Conservation (phyloP, 2,329 filamentous ascomycete species). For the Monilinia fructicola region DNA sequence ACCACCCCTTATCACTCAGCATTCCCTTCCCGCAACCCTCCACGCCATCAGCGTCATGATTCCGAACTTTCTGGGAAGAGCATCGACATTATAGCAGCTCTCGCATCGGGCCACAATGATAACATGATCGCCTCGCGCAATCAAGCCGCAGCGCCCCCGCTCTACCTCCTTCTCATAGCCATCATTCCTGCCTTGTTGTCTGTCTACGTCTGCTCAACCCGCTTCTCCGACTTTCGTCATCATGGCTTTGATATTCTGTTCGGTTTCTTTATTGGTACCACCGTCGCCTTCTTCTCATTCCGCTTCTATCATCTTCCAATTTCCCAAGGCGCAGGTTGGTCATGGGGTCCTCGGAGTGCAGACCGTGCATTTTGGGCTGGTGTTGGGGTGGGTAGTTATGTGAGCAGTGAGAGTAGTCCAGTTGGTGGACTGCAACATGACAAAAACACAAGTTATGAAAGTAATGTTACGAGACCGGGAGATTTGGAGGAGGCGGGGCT, state of each 20-base stretch:
- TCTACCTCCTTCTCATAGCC: conserved; percentile 71
- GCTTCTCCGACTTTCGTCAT: conserved; percentile 86
- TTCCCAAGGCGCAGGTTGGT: conserved; percentile 77
- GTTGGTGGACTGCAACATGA: conserved; percentile 16
- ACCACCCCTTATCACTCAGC: conserved; percentile 60
- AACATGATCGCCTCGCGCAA: conserved; percentile 57
- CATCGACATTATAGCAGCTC: conserved; percentile 7
- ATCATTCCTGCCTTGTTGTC: conserved; percentile 71
- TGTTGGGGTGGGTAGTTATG: conserved; percentile 50
- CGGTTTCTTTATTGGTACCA: conserved; percentile 75
- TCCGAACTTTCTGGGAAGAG: conserved; percentile 13
- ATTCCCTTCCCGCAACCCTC: conserved; percentile 63
- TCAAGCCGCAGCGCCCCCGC: conserved; percentile 77
- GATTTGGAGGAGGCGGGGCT: conserved; percentile 24
- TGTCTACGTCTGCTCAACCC: conserved; percentile 79
- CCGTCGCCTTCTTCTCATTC: conserved; percentile 72
- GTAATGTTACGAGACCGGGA: conserved; percentile 8
- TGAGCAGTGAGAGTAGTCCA: conserved; percentile 35
- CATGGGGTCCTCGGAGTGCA: conserved; percentile 76
- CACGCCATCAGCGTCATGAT: conserved; percentile 5
- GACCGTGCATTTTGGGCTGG: conserved; percentile 78
- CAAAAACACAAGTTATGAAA: background rate
- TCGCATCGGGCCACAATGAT: conserved; percentile 35
- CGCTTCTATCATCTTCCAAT: conserved; percentile 84
- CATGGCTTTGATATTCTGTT: conserved; percentile 91